Evolutionary conservation across 441 rosid genomes (phyloP).

Genomic region (Aquilaria agallochum): DNA sequence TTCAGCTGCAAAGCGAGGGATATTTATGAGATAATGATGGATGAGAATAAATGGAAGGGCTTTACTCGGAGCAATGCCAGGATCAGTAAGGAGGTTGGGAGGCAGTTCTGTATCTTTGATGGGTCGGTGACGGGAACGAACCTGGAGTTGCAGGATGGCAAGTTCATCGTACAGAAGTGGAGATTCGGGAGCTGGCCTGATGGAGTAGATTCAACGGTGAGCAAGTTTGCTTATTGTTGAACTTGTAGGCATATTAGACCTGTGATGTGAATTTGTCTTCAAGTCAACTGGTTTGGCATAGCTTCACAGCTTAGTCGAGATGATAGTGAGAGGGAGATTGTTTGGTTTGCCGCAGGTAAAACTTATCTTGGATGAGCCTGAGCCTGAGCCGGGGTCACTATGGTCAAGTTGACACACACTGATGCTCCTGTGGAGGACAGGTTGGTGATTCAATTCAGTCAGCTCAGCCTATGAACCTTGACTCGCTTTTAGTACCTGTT

Average conservation of each 20-base stretch:
- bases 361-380: conserved; percentile 51
- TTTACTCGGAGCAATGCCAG: conserved; percentile 86
- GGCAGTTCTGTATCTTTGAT: conserved; percentile 75
- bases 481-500: conserved; percentile 27
- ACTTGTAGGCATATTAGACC: too few species aligned
- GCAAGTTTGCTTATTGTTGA: conserved; percentile 1
- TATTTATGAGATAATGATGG: conserved; percentile 88
- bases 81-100: conserved; percentile 82
- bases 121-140: conserved; percentile 89
- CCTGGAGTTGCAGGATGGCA: conserved; percentile 79
- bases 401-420: conserved; percentile 62
- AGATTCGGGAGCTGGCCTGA: conserved; percentile 98
- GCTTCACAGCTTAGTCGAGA: not conserved
- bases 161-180: conserved; percentile 90
- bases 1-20: conserved; percentile 75
- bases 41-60: conserved; percentile 92
- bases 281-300: not conserved
- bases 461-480: too few species aligned
- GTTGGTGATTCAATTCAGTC: too few species aligned
- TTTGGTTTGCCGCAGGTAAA: conserved; percentile 54
- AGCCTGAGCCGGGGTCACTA: conserved; percentile 65
- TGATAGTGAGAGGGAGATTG: conserved; percentile 3
- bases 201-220: conserved; percentile 73
- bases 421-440: conserved; percentile 95
- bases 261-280: too few species aligned